Base-by-base conservation (phyloP, 306 rosid species). In the Pachyrhizus erosus region DNA sequence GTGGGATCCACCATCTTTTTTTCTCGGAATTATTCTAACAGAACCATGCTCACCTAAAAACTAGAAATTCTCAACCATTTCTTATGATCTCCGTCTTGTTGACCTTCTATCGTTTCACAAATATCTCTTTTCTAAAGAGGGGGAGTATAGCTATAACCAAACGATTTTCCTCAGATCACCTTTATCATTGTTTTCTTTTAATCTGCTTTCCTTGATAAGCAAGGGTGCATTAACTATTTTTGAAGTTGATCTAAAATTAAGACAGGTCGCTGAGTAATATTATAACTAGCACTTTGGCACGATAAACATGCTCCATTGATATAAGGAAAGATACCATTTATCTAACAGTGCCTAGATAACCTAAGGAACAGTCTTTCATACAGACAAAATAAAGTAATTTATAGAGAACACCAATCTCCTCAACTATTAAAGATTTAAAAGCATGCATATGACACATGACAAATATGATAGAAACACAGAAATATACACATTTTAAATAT, bases 1-100 rank as follows among this genome's bases (percentile, higher is more conserved):
- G 86, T 77, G 85, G 83, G 79, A 9, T 34, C 82, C 83, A 84
- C 84, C 57, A 5, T 45, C 72, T 70, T 70, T 71, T 65, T 52
- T 72, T 68, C 80, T 78, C 17, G 55, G 79, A 82, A 54, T 73
- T 73, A 82, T 77, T 82, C 86, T 34, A 23, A 66, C 57, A 76
- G 76, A 75, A 65, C 48, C 60, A 37, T 20, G 29, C 55, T 62
- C 74, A 48, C 57, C 42, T 31, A 81, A 34, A 73, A 45, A 27
- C 61, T 60, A 46, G 7, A 45, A 72, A 72, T 60, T 79, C 67
- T 77, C 15, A 79, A 42, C 61, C 68, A 39, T 62, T 23, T 55
- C 43, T 81, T 18, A 70, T 64, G 40, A 58, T 74, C 29, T 55
- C n/a, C 9, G 6, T 72, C 57, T 51, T 77, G 70, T 15, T 48